Evolutionary conservation across 305 asterid species (phyloP), one percentile per base, ranked within the genome.

Genomic region (Fraxinus angustifolia): DNA sequence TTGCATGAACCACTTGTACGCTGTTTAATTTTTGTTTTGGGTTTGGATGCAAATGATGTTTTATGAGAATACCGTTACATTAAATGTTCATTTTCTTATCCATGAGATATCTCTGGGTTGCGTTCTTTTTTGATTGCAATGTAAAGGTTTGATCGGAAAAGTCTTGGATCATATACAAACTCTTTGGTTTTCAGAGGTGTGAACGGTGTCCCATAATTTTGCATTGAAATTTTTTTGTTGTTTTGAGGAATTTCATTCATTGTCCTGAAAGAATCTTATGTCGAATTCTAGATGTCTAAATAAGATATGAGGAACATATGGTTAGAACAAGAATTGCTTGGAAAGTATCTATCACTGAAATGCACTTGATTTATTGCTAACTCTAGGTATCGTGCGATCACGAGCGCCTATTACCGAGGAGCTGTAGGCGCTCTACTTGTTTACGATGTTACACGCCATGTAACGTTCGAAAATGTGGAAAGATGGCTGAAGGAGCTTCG

Each of bases 401-500:
- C 94, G 21, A 89, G 92, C 10, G 94, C 94, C 2, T 91, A 89
- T 56, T 91, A 91, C 78, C 79, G 94, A 85, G 92, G 94, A 79
- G 94, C 91, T 7, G 91, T 91, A 0, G 94, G 94, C 0, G 92
- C 94, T 14, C 71, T 90, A 76, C 84, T 90, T 6, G 92, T 90
- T 8, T 90, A 89, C 8, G 92, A 91, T 36, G 91, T 89, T 53
- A 91, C 94, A 1, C 94, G 92, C 1, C 84, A 89, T 6, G 88
- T 91, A 65, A 91, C 94, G 6, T 89, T 85, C 21, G 86, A 91
- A 73, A 91, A 89, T 11, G 90, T 91, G 0, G 91, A 84, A 48
- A 88, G 92, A 87, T 91, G 94, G 94, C 86, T 89, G n/a, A 89
- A 85, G 82, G 94, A 91, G 82, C 94, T 91, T 17, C 88, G 91